phyloP scores from a whole-genome alignment of 352 stramenopile genomes.

The Phytophthora syringae region DNA sequence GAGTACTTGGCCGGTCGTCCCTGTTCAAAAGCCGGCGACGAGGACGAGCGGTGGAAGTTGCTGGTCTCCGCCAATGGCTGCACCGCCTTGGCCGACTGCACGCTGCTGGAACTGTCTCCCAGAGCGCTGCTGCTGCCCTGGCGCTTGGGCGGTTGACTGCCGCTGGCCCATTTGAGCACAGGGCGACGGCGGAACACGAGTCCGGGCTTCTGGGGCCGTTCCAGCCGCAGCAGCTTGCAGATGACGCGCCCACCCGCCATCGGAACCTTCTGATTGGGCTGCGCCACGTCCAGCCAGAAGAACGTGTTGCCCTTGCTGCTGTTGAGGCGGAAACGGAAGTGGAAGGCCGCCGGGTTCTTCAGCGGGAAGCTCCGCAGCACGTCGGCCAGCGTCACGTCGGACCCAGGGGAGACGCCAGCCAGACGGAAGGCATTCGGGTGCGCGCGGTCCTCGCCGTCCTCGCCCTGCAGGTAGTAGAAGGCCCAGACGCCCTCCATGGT shows the following conservation, averaged over 20 bases:
- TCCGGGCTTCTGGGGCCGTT: conserved; percentile 56
- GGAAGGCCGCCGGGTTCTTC: conserved; percentile 53
- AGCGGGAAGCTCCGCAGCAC: conserved; percentile 75
- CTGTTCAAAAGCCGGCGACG: conserved; percentile 52
- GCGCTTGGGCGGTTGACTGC: conserved; percentile 31
- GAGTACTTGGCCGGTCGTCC: conserved; percentile 72
- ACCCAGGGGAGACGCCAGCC: conserved; percentile 17
- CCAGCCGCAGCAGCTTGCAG: conserved; percentile 81
- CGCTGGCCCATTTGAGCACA: conserved; percentile 65
- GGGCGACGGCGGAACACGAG: conserved; percentile 80
- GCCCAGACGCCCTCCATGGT: conserved; percentile 62
- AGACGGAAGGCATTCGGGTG: conserved; percentile 84
- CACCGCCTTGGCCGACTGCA: conserved; percentile 20
- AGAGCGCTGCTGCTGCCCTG: conserved; percentile 25
- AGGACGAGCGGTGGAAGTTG: conserved; percentile 54
- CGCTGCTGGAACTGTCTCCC: conserved; percentile 28
- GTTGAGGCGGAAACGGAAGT: conserved; percentile 90
- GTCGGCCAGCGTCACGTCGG: conserved; percentile 76
- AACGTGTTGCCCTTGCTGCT: conserved; percentile 62
- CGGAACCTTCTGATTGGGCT: conserved; percentile 68
- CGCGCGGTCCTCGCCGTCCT: conserved; percentile 83
- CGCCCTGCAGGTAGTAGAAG: conserved; percentile 90
- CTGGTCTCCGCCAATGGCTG: conserved; percentile 20
- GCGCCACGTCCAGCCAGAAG: conserved; percentile 79
- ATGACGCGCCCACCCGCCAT: conserved; percentile 81